These are phyloP conservation scores for Adansonia rubrostipa DNA, from an alignment of 441 rosid species.

Conservation along the genomic window DNA sequence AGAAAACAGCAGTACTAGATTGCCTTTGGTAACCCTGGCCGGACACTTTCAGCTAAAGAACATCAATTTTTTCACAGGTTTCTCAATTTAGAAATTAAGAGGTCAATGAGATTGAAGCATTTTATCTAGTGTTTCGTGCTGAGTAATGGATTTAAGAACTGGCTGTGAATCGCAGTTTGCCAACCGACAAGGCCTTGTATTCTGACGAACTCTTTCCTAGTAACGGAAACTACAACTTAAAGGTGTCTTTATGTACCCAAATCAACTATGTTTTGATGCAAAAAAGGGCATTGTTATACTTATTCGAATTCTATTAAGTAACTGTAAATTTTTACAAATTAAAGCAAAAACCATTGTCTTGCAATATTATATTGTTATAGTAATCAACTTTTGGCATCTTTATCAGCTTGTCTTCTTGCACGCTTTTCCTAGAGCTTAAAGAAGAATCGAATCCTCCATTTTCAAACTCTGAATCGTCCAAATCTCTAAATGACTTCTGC, in stretches of 20 bases:
- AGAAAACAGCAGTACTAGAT: no score
- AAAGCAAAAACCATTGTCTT: neutral
- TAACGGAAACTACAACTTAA: neutral
- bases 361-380: neutral
- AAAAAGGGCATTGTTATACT: neutral
- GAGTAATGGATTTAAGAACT: neutral
- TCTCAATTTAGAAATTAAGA: no score
- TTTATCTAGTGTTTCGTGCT: conserved; percentile 5
- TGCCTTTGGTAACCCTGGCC: no score
- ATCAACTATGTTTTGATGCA: neutral
- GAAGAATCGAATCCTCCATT: conserved; percentile 24
- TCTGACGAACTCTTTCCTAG: neutral
- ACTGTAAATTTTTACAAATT: neutral
- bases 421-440: conserved; percentile 26
- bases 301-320: neutral
- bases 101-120: neutral
- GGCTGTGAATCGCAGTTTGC: neutral
- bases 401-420: conserved; percentile 13
- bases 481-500: conserved; percentile 26
- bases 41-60: no score
- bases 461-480: conserved; percentile 17
- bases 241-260: neutral
- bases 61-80: no score
- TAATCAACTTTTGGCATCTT: conserved; percentile 18
- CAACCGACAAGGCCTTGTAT: neutral